phyloP scores from a whole-genome alignment of 805 yeast species.

The Metschnikowia baotianmanensis region DNA sequence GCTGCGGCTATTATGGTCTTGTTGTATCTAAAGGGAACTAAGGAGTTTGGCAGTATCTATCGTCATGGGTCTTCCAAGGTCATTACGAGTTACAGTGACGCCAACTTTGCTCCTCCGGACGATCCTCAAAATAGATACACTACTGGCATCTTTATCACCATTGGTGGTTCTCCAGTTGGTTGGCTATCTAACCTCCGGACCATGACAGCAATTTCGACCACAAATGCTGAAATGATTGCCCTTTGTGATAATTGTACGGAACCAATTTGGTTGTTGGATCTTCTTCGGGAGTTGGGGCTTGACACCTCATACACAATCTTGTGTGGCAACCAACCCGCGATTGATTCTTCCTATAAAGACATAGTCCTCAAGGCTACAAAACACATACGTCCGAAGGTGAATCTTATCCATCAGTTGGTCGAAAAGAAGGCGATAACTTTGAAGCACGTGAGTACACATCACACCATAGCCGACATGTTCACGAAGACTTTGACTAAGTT shows the following conservation, averaged over 20 bases:
- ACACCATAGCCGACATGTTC: not conserved
- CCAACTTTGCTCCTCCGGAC: not conserved
- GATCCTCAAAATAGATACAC: not conserved
- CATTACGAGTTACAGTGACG: not conserved
- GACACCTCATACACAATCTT: not conserved
- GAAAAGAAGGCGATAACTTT: not conserved
- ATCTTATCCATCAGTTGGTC: not conserved
- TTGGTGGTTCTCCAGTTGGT: not conserved
- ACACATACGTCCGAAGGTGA: not conserved
- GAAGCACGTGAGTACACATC: not conserved
- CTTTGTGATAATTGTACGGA: not conserved
- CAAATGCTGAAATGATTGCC: not conserved
- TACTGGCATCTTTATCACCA: not conserved
- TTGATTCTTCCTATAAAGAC: not conserved
- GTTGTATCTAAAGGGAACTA: not conserved
- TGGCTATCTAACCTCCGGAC: conserved; percentile 2
- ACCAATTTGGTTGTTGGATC: not conserved
- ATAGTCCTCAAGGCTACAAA: not conserved
- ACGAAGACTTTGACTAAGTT: not conserved
- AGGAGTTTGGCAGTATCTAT: not conserved
- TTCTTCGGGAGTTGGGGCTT: not conserved
- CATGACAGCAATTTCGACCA: not conserved
- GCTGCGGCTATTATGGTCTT: not conserved
- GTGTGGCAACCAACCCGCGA: not conserved
- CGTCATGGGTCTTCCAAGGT: not conserved